Conservation (phyloP, 176 grass and related monocot genomes). For the Zoysia japonica region DNA sequence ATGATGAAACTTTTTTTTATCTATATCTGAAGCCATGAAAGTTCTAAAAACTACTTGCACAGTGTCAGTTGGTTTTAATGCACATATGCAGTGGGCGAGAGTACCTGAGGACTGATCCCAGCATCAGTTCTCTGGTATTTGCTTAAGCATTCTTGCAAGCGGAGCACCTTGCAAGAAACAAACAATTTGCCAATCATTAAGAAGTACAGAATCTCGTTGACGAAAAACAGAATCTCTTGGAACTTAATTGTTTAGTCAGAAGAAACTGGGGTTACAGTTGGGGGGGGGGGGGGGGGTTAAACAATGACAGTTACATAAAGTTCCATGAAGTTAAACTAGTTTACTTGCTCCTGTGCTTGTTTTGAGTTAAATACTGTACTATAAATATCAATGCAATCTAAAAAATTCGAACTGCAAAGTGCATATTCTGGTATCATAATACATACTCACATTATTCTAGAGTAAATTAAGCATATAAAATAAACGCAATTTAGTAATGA, state of each 20-base stretch:
- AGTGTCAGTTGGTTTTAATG: background rate
- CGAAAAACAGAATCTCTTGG: background rate
- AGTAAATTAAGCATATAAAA: slow-evolving; percentile 20
- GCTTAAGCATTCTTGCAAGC: slow-evolving; percentile 94
- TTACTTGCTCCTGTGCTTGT: background rate
- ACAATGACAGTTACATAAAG: too few species aligned
- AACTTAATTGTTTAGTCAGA: slow-evolving; percentile 2
- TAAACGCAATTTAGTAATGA: slow-evolving; percentile 4
- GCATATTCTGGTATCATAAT: background rate
- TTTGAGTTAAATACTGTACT: background rate
- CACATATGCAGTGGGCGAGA: background rate
- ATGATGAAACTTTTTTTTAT: background rate
- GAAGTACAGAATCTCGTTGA: background rate
- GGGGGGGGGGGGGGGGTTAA: too few species aligned
- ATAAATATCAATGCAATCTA: background rate
- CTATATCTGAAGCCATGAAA: background rate
- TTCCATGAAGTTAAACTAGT: slow-evolving; percentile 19
- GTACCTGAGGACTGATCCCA: slow-evolving; percentile 84
- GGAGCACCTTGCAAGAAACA: slow-evolving; percentile 69
- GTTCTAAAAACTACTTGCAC: background rate
- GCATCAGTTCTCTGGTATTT: slow-evolving; percentile 95
- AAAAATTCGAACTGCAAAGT: background rate
- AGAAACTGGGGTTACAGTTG: background rate
- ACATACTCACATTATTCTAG: background rate
- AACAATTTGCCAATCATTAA: background rate